Conservation (phyloP, 495 filamentous ascomycete genomes). For the Aspergillus hancockii region DNA sequence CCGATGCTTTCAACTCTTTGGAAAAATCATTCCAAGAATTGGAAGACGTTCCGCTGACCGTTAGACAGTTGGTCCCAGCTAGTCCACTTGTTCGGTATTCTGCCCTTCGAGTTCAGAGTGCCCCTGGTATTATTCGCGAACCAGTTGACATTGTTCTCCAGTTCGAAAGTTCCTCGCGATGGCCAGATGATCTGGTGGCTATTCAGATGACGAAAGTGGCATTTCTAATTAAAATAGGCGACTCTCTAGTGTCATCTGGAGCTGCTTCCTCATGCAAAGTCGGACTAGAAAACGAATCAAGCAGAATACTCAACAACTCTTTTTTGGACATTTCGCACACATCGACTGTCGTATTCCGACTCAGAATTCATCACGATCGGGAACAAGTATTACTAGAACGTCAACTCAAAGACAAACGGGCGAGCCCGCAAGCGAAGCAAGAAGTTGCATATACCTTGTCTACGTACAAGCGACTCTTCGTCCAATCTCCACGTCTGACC, state of each 20-base stretch:
- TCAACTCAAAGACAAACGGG: constrained; percentile 68
- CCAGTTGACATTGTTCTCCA: constrained; percentile 74
- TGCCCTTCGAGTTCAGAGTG: constrained; percentile 51
- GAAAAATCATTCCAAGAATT: constrained; percentile 72
- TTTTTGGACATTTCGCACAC: constrained; percentile 80
- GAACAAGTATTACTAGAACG: constrained; percentile 81
- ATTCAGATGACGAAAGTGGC: constrained; percentile 94
- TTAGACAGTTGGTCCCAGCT: constrained; percentile 74
- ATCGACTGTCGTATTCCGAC: constrained; percentile 60
- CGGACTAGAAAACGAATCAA: constrained; percentile 75
- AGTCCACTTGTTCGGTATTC: constrained; percentile 73
- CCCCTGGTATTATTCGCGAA: constrained; percentile 28
- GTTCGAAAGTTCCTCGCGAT: constrained; percentile 90
- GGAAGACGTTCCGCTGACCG: constrained; percentile 75
- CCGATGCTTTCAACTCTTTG: constrained; percentile 65
- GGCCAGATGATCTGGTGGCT: constrained; percentile 87
- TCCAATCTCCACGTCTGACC: constrained; percentile 73
- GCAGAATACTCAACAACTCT: constrained; percentile 69
- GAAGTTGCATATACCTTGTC: constrained; percentile 67
- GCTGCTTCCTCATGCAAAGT: constrained; percentile 57
- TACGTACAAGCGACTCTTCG: constrained; percentile 67
- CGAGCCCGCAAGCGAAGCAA: constrained; percentile 61
- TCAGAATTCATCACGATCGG: constrained; percentile 70
- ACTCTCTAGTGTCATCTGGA: constrained; percentile 61
- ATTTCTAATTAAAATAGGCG: constrained; percentile 80